phyloP scores from a whole-genome alignment of 179 eudicot genomes.

The Heliamphora ciliata region DNA sequence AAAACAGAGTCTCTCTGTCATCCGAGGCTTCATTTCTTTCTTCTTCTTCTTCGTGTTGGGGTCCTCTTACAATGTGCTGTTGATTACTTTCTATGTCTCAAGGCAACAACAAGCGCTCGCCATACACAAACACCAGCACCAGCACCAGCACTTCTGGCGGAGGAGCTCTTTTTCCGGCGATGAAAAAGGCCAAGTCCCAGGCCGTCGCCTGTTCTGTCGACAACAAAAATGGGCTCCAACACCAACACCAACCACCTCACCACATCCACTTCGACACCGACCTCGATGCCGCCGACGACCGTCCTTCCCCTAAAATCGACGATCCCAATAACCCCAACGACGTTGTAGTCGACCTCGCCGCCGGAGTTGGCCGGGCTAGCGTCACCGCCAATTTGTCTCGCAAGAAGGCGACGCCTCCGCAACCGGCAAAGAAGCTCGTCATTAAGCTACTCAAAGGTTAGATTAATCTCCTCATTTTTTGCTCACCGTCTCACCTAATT shows the following conservation, averaged over 20 bases:
- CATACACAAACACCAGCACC: too few species aligned
- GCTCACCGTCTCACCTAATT: not conserved
- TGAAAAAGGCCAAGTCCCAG: slow-evolving; percentile 83
- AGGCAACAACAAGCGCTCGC: too few species aligned
- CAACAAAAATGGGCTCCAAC: slow-evolving; percentile 38
- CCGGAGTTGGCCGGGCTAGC: slow-evolving; percentile 14
- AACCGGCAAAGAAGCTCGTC: slow-evolving; percentile 81
- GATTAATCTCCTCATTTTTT: not conserved
- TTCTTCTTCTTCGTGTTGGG: too few species aligned
- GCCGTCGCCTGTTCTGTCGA: slow-evolving; percentile 38
- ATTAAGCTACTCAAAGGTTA: slow-evolving; percentile 83
- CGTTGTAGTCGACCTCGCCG: slow-evolving; percentile 5
- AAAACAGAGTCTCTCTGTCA: too few species aligned
- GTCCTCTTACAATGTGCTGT: too few species aligned
- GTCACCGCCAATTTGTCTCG: slow-evolving; percentile 60
- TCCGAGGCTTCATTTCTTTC: too few species aligned
- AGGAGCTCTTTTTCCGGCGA: slow-evolving; percentile 35
- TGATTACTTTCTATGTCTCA: too few species aligned
- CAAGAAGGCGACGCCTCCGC: slow-evolving; percentile 87
- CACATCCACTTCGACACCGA: slow-evolving; percentile 27
- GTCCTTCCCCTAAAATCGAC: slow-evolving; percentile 39
- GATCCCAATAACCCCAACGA: slow-evolving; percentile 23
- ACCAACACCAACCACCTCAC: slow-evolving; percentile 15
- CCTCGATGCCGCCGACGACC: slow-evolving; percentile 9
- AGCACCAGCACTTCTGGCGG: too few species aligned